Percentiles rank a stretch among this genome's conserved stretches.
These are phyloP conservation scores for Diaporthe sp. DNA, from an alignment of 2,329 filamentous ascomycete genomes.

Conservation along the genomic window DNA sequence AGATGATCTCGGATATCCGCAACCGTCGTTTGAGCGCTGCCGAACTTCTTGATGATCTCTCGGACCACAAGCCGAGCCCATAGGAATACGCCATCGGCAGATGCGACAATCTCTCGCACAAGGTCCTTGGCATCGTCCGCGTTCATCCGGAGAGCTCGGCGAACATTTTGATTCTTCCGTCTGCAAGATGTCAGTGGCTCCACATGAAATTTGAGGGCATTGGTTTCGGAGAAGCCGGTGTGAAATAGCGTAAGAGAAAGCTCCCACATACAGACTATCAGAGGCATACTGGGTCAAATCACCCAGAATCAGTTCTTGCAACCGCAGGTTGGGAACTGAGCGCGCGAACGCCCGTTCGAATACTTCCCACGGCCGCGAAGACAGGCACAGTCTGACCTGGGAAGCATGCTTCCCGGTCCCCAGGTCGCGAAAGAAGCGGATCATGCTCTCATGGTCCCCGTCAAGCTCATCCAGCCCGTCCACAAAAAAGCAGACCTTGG, in stretches of 20 bases:
- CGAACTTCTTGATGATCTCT: constrained; percentile 39
- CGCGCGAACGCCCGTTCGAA: constrained; percentile 41
- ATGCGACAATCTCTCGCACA: constrained; percentile 31
- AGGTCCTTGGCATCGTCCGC: constrained; percentile 11
- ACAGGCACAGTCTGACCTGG: constrained; percentile 42
- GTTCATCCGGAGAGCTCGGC: constrained; percentile 32
- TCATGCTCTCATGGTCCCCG: constrained; percentile 40
- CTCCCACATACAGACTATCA: constrained; percentile 33
- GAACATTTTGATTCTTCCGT: constrained; percentile 33
- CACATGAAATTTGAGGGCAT: neutral
- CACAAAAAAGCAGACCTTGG: constrained; percentile 41
- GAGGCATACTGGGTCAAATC: constrained; percentile 40
- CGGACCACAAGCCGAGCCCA: constrained; percentile 44
- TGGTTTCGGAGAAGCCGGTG: neutral
- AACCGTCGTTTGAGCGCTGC: constrained; percentile 21
- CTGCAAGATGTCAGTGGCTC: neutral
- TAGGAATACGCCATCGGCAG: constrained; percentile 42
- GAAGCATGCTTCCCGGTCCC: constrained; percentile 30
- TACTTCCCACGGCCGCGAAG: constrained; percentile 42
- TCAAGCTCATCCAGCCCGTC: constrained; percentile 42
- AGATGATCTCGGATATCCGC: constrained; percentile 29
- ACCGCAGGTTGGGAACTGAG: constrained; percentile 37
- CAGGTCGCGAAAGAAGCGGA: constrained; percentile 37
- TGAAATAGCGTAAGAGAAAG: neutral
- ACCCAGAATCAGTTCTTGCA: constrained; percentile 40